Evolutionary conservation across 2,329 filamentous ascomycete species (phyloP).

Genomic region (Torrubiella hemipterigena): DNA sequence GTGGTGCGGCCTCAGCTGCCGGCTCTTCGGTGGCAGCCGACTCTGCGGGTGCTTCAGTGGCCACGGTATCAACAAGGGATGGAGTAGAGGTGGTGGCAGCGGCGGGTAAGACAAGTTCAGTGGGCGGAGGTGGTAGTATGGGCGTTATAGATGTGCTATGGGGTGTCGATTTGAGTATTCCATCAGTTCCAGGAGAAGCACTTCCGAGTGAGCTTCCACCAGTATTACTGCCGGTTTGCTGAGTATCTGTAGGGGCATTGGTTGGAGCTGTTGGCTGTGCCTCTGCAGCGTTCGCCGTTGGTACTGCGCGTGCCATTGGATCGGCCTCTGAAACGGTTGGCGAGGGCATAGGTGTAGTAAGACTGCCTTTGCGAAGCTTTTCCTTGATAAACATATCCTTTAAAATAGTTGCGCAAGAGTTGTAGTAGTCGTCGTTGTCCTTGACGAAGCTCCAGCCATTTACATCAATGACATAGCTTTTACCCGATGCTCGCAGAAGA

Average conservation of each 20-base stretch:
- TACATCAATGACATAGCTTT: slow-evolving; percentile 96
- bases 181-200: slow-evolving; percentile 20
- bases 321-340: slow-evolving; percentile 32
- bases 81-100: slow-evolving; percentile 17
- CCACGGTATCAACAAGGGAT: slow-evolving; percentile 22
- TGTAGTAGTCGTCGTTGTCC: slow-evolving; percentile 97
- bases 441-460: slow-evolving; percentile 99
- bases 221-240: slow-evolving; percentile 6
- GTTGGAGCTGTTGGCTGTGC: slow-evolving; percentile 4
- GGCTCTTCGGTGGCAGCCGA: slow-evolving; percentile 7
- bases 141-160: slow-evolving; percentile 24
- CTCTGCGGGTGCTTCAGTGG: slow-evolving; percentile 13
- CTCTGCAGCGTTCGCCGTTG: slow-evolving; percentile 27
- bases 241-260: slow-evolving; percentile 9
- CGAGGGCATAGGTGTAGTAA: slow-evolving; percentile 42
- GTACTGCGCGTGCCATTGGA: slow-evolving; percentile 20
- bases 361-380: slow-evolving; percentile 50
- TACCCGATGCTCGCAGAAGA: slow-evolving; percentile 72
- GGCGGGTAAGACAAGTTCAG: slow-evolving; percentile 15
- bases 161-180: slow-evolving; percentile 16
- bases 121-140: slow-evolving; percentile 18
- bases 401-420: slow-evolving; percentile 76
- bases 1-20: slow-evolving; percentile 38
- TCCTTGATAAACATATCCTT: slow-evolving; percentile 81
- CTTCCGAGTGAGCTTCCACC: no score